phyloP scores from a whole-genome alignment of 2,329 filamentous ascomycete species.

The Neodidymelliopsis sp. region DNA sequence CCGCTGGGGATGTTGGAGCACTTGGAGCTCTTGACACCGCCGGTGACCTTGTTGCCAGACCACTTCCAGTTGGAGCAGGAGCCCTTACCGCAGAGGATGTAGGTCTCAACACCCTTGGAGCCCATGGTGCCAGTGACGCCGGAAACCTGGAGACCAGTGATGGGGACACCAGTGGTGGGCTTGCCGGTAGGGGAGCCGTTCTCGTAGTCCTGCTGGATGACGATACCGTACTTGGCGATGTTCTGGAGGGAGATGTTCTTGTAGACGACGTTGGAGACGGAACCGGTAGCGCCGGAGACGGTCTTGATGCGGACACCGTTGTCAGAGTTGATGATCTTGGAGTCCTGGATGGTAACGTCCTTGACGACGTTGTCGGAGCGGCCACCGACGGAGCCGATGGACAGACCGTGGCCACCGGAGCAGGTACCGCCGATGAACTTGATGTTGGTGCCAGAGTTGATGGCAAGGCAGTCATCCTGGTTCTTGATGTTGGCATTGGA shows the following conservation, averaged over 20 bases:
- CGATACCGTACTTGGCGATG: slow-evolving; percentile 60
- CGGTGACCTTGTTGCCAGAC: slow-evolving; percentile 52
- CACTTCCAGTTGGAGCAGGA: slow-evolving; percentile 64
- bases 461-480: slow-evolving; percentile 67
- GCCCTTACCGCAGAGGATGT: slow-evolving; percentile 64
- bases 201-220: slow-evolving; percentile 61
- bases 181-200: slow-evolving; percentile 55
- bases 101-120: slow-evolving; percentile 51
- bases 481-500: slow-evolving; percentile 61
- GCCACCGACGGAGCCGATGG: slow-evolving; percentile 67
- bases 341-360: slow-evolving; percentile 60
- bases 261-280: slow-evolving; percentile 58
- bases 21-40: slow-evolving; percentile 47
- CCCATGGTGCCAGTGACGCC: slow-evolving; percentile 52
- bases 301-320: slow-evolving; percentile 69
- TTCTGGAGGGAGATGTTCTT: slow-evolving; percentile 55
- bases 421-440: slow-evolving; percentile 53
- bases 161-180: slow-evolving; percentile 58
- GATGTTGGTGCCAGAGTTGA: slow-evolving; percentile 62
- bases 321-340: slow-evolving; percentile 59
- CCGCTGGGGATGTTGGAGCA: slow-evolving; percentile 45
- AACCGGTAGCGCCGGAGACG: slow-evolving; percentile 59
- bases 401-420: slow-evolving; percentile 64
- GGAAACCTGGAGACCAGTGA: slow-evolving; percentile 53
- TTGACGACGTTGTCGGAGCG: slow-evolving; percentile 63